Evolutionary conservation across 1,139 yeast genomes (phyloP), one percentile per base, ranked within the genome.

Genomic region (Yamadazyma sp.): DNA sequence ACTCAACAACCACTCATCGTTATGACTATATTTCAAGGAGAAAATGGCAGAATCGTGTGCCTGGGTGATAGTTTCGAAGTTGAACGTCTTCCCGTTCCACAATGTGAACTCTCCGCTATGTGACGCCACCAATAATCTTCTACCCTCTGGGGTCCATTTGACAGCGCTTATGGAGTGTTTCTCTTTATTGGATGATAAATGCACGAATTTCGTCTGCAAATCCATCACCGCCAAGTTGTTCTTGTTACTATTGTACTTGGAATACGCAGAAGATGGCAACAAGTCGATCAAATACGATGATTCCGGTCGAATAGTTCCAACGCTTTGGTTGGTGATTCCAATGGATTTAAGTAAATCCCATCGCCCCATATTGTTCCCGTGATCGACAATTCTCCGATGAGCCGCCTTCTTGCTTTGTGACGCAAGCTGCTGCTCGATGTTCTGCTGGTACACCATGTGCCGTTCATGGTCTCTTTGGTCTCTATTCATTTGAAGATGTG

Each of bases 21-120:
- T 85, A 58, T 89, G 95, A 9, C 94, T 82, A 61, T 90, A 94
- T 46, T 79, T 76, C 56, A 88, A 67, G 1, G 94, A 73, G 22
- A 92, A 74, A 24, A 92, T 85, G 0, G 97, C 90, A 44, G 85
- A 76, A 58, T 94, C 98, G 62, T 94, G 98, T 1, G 98, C 97
- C 67, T 92, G 98, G 94, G 90, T 92, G 50, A 94, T 89, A 36
- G 96, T 87, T 60, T 92, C 99, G 57, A 92, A 90, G 57, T 88
- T 89, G 66, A 92, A 92, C 6, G 96, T 85, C 75, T 86, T 78
- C 11, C 97, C 97, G 59, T 90, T 90, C 98, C 98, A 92, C 30
- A 92, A 70, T 6, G 98, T 90, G 61, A 92, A 90, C 57, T 92
- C 99, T 24, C 99, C 99, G 45, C 89, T 80, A 62, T 86, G 89